These are phyloP conservation scores for Cafeteria roenbergensis DNA, from an alignment of 108 stramenopile genomes.

Conservation along the genomic window DNA sequence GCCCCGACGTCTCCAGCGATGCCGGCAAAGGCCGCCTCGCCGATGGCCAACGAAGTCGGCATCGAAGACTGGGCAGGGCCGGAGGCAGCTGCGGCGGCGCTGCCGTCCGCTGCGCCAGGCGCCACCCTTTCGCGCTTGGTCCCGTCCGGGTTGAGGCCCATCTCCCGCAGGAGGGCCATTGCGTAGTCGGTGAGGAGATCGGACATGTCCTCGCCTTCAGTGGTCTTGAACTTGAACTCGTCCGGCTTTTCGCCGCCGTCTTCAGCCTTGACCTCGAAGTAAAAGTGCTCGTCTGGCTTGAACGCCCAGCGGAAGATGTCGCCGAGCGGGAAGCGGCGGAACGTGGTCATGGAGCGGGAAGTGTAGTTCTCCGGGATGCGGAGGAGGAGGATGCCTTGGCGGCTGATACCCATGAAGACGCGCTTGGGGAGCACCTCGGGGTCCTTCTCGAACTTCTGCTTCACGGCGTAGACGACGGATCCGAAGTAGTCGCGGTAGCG, in stretches of 20 bases:
- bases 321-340: neutral
- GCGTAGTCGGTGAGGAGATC: conserved; percentile 12
- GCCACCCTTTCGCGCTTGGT: neutral
- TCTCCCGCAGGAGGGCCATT: conserved; percentile 11
- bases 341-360: neutral
- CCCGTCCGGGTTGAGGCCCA: conserved; percentile 9
- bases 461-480: neutral
- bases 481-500: neutral
- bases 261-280: conserved; percentile 3
- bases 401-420: conserved; percentile 4
- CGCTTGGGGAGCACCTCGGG: conserved; percentile 2
- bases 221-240: neutral
- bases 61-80: neutral
- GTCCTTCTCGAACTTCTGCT: neutral
- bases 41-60: neutral
- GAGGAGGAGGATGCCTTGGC: conserved; percentile 1
- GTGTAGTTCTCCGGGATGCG: neutral
- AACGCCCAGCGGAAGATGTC: conserved; percentile 9
- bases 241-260: no score
- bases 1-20: neutral
- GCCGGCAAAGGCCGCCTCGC: neutral
- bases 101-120: no score
- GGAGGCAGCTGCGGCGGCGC: no score
- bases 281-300: neutral
- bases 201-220: conserved; percentile 1